phyloP scores from a whole-genome alignment of 73 alveolate species.

The Paramecium primaurelia region DNA sequence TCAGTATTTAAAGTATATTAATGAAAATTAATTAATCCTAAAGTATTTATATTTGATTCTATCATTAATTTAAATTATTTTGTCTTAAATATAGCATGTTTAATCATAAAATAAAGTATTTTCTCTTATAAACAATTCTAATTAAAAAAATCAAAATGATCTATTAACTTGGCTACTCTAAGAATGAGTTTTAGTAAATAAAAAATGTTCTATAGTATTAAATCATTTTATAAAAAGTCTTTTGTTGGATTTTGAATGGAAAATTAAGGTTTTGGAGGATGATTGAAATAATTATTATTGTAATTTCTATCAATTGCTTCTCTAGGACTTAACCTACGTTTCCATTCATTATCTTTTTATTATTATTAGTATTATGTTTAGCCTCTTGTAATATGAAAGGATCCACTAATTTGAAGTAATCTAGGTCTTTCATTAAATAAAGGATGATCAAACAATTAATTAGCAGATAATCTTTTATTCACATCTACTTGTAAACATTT shows the following conservation, averaged over 20 bases:
- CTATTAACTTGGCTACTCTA: constrained; percentile 33
- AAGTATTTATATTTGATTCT: not conserved
- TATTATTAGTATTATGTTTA: not conserved
- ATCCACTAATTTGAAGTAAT: not conserved
- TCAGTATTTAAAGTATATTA: not conserved
- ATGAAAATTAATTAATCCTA: not conserved
- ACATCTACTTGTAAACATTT: constrained; percentile 34
- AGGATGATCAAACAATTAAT: constrained; percentile 20
- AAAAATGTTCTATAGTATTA: not conserved
- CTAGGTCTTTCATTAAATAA: not conserved
- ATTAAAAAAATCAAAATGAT: not conserved
- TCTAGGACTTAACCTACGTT: not conserved
- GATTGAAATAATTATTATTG: not conserved
- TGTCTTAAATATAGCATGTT: constrained; percentile 18
- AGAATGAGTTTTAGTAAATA: constrained; percentile 24
- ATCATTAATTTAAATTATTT: constrained; percentile 38
- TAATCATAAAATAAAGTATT: constrained; percentile 3
- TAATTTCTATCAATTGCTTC: not conserved
- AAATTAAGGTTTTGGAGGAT: not conserved
- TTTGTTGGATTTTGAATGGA: not conserved
- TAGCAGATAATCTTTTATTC: constrained; percentile 29
- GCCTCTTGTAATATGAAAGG: not conserved
- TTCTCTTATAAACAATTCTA: constrained; percentile 34
- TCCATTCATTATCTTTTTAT: not conserved
- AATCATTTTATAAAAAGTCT: not conserved